Evolutionary conservation across 148 eudicot species (phyloP).

Genomic region (Cornus suecica): DNA sequence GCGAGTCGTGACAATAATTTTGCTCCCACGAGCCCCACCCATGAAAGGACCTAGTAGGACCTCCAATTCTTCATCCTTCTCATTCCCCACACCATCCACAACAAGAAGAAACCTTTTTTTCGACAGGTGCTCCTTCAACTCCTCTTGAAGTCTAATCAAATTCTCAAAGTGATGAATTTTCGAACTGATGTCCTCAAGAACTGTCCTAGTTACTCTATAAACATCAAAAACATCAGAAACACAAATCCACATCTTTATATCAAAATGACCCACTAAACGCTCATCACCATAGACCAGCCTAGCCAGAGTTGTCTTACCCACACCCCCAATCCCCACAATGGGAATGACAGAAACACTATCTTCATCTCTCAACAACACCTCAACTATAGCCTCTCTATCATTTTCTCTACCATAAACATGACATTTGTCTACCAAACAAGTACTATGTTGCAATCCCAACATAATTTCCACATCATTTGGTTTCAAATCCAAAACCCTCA

Average conservation of each 20-base stretch:
- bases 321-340: slow-evolving; percentile 18
- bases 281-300: slow-evolving; percentile 16
- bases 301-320: slow-evolving; percentile 20
- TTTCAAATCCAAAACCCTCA: background rate
- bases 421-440: background rate
- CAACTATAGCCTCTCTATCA: slow-evolving; percentile 2
- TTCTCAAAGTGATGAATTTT: too few species aligned
- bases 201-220: background rate
- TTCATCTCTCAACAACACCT: background rate
- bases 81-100: slow-evolving; percentile 25
- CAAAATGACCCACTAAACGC: background rate
- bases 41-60: background rate
- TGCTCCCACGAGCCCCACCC: slow-evolving; percentile 10
- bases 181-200: background rate
- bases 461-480: background rate
- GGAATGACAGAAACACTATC: slow-evolving; percentile 4
- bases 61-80: slow-evolving; percentile 5
- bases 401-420: slow-evolving; percentile 8
- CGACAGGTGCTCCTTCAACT: background rate
- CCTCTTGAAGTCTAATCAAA: slow-evolving; percentile 1
- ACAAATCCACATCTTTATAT: slow-evolving; percentile 11
- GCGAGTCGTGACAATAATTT: slow-evolving; percentile 20
- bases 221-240: slow-evolving; percentile 14
- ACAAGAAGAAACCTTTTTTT: slow-evolving; percentile 18
- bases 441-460: too few species aligned